A percentile compares a stretch with the other conserved stretches of the same genome.
These are phyloP conservation scores for Podospora pseudoanserina DNA, from an alignment of 495 filamentous ascomycete genomes.

Conservation along the genomic window DNA sequence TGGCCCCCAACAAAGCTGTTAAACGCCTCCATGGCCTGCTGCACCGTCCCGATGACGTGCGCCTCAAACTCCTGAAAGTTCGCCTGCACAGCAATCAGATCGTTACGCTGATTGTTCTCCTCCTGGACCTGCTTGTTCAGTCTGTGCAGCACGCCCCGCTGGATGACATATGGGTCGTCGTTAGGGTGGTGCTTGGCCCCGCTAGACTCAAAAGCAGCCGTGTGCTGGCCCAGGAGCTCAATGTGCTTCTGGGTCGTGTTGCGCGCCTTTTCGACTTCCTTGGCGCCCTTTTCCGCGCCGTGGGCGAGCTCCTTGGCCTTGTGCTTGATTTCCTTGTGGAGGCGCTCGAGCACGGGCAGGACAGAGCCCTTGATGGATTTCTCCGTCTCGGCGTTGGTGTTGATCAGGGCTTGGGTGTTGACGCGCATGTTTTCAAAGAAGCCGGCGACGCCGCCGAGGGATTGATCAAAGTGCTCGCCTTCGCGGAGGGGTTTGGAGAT, in stretches of 20 bases:
- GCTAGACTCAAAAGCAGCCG: constrained; percentile 67
- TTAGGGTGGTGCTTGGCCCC: constrained; percentile 61
- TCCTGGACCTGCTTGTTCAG: constrained; percentile 87
- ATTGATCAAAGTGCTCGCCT: constrained; percentile 87
- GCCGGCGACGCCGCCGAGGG: constrained; percentile 74
- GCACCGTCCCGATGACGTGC: constrained; percentile 78
- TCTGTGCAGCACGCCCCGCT: constrained; percentile 74
- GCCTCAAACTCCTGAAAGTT: constrained; percentile 85
- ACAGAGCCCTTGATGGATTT: constrained; percentile 79
- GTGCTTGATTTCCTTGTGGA: constrained; percentile 94
- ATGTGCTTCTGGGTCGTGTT: constrained; percentile 89
- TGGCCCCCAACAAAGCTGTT: constrained; percentile 72
- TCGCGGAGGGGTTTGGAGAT: constrained; percentile 82
- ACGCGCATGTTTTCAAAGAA: constrained; percentile 90
- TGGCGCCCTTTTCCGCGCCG: constrained; percentile 82
- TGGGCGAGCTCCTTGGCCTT: constrained; percentile 82
- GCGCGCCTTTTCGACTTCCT: constrained; percentile 87
- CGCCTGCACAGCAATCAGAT: constrained; percentile 82
- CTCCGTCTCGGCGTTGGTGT: constrained; percentile 82
- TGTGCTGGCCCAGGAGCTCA: constrained; percentile 82
- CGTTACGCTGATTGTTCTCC: constrained; percentile 91
- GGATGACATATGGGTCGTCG: constrained; percentile 86
- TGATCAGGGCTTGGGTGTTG: constrained; percentile 86
- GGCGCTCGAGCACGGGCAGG: constrained; percentile 79
- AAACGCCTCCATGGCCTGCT: constrained; percentile 76